A percentile compares a stretch with the other conserved stretches of the same genome.
Evolutionary conservation across 441 rosid genomes (phyloP).

Genomic region (Metrosideros polymorpha): DNA sequence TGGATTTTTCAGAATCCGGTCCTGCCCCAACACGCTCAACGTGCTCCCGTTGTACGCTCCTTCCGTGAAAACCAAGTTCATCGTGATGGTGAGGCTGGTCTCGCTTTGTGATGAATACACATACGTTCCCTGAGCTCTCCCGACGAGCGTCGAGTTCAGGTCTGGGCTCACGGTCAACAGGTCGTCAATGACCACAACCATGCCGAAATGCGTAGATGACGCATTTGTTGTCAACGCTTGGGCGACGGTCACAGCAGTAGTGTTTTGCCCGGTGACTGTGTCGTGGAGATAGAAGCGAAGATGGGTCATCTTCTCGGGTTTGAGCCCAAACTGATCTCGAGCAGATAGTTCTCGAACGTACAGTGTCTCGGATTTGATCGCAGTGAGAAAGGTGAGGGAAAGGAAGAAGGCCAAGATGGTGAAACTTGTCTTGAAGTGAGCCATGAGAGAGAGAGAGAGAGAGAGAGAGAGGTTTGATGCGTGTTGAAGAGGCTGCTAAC

Average conservation of each 20-base stretch:
- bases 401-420: background rate
- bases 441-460: background rate
- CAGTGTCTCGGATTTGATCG: background rate
- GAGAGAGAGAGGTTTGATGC: background rate
- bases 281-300: conserved; percentile 53
- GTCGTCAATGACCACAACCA: conserved; percentile 31
- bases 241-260: conserved; percentile 35
- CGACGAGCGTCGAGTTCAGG: conserved; percentile 30
- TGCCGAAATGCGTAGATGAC: conserved; percentile 23
- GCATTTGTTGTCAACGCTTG: conserved; percentile 18
- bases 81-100: conserved; percentile 30
- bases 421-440: background rate
- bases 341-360: background rate
- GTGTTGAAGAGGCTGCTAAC: background rate
- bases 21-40: conserved; percentile 36
- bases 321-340: background rate
- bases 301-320: background rate
- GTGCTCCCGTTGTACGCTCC: conserved; percentile 54
- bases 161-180: conserved; percentile 34
- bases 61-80: conserved; percentile 28
- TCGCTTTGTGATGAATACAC: conserved; percentile 23
- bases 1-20: conserved; percentile 21
- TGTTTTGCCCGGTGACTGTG: conserved; percentile 22
- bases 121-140: conserved; percentile 55
- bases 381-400: background rate